Evolutionary conservation across 2,329 filamentous ascomycete species (phyloP).

Genomic region (Cercospora zeae-maydis): DNA sequence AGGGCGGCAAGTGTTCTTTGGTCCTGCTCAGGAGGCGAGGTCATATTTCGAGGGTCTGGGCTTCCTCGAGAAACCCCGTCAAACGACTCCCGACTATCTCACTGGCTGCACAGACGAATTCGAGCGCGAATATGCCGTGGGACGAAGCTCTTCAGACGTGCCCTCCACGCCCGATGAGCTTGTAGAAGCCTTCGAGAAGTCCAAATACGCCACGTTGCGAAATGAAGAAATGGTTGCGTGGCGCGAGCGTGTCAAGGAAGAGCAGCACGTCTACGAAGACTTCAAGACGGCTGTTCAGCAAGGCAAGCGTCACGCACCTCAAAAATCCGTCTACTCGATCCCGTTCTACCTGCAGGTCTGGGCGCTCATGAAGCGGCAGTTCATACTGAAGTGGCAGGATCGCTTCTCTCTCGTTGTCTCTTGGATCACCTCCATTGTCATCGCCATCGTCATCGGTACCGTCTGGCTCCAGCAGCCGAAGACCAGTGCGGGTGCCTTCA

Average conservation of each 20-base stretch:
- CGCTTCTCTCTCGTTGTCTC: conserved; percentile 71
- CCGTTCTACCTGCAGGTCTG: conserved; percentile 80
- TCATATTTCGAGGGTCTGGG: conserved; percentile 74
- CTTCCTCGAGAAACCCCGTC: conserved; percentile 68
- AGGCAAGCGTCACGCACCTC: conserved; percentile 69
- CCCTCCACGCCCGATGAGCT: conserved; percentile 67
- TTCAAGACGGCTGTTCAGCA: conserved; percentile 72
- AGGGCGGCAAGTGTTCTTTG: conserved; percentile 73
- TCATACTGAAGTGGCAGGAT: conserved; percentile 81
- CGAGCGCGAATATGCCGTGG: conserved; percentile 70
- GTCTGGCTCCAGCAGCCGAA: conserved; percentile 69
- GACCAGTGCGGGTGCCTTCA: conserved; percentile 67
- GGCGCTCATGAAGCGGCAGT: conserved; percentile 80
- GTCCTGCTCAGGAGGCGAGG: conserved; percentile 63
- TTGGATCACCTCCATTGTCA: conserved; percentile 67
- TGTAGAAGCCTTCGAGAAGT: conserved; percentile 66
- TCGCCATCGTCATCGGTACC: conserved; percentile 75
- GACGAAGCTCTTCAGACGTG: conserved; percentile 61
- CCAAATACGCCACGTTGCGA: conserved; percentile 55
- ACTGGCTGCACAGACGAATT: conserved; percentile 82
- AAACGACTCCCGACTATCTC: conserved; percentile 78
- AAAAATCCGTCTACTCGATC: conserved; percentile 75
- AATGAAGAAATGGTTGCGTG: conserved; percentile 67
- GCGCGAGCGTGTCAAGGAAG: conserved; percentile 58
- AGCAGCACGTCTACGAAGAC: conserved; percentile 68